phyloP scores from a whole-genome alignment of 441 rosid species.

The Mallotus japonicus region DNA sequence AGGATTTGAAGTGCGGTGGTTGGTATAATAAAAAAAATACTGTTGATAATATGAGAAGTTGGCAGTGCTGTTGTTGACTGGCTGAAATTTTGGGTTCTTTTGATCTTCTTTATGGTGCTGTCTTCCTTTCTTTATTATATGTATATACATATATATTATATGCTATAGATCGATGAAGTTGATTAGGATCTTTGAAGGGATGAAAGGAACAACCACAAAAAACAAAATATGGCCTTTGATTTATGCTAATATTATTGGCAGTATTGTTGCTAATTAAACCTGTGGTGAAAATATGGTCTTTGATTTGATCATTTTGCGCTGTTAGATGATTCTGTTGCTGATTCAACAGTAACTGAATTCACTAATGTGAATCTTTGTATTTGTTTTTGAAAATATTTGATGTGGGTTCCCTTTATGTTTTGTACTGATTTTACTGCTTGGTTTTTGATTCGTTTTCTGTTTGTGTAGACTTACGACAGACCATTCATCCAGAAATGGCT shows the following conservation, averaged over 20 bases:
- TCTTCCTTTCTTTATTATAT: not conserved
- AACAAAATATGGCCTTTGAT: too few relatives aligned
- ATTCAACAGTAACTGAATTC: not conserved
- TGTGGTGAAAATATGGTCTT: not conserved
- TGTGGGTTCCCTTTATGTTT: not conserved
- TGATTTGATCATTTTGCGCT: not conserved
- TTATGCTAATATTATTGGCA: not conserved
- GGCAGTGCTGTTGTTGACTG: slow-evolving; percentile 4
- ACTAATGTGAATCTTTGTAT: not conserved
- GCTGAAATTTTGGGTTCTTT: slow-evolving; percentile 6
- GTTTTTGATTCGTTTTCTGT: not conserved
- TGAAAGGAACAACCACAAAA: not conserved
- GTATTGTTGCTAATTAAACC: not conserved
- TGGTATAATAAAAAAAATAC: slow-evolving; percentile 21
- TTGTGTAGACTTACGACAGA: slow-evolving; percentile 81
- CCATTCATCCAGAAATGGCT: slow-evolving; percentile 82
- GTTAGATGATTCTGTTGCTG: not conserved
- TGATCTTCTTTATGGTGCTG: slow-evolving; percentile 1
- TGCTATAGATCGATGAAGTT: not conserved
- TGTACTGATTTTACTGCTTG: slow-evolving; percentile 10
- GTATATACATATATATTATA: not conserved
- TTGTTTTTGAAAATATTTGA: not conserved
- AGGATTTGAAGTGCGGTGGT: slow-evolving; percentile 14
- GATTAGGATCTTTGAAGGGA: not conserved
- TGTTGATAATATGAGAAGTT: slow-evolving; percentile 14